Conservation (phyloP, 2,329 filamentous ascomycete genomes). For the Hirsutella rhossiliensis region DNA sequence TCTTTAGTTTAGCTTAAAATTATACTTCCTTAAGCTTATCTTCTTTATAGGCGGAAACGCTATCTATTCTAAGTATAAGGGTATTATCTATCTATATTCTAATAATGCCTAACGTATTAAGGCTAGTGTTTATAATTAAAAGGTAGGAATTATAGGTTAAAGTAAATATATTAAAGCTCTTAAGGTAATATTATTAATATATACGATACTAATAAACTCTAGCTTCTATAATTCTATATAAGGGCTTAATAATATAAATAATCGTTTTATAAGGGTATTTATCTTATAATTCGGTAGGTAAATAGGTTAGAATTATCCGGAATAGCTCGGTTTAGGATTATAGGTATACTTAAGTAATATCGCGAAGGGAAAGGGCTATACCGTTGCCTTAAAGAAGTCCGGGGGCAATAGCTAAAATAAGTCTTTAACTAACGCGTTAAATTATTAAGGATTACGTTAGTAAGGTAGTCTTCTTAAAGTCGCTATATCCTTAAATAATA, state of each 20-base stretch:
- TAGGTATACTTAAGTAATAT: neutral
- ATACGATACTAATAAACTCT: neutral
- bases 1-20: neutral
- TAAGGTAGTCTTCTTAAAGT: neutral
- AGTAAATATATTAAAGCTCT: neutral
- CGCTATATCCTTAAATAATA: neutral
- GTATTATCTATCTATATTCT: neutral
- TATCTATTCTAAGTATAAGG: neutral
- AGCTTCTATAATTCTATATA: neutral
- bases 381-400: neutral
- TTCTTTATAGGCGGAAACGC: neutral
- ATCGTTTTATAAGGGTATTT: neutral
- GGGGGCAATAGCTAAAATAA: neutral
- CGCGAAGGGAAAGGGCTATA: neutral
- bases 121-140: neutral
- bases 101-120: neutral
- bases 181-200: neutral
- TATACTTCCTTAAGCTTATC: neutral
- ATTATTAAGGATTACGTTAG: neutral
- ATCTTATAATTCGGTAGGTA: neutral
- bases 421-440: neutral
- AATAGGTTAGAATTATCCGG: neutral
- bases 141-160: neutral
- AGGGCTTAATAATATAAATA: neutral
- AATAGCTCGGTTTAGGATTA: neutral